Base-by-base conservation (phyloP, 768 basidiomycete species). In the Psilocybe azurescens region DNA sequence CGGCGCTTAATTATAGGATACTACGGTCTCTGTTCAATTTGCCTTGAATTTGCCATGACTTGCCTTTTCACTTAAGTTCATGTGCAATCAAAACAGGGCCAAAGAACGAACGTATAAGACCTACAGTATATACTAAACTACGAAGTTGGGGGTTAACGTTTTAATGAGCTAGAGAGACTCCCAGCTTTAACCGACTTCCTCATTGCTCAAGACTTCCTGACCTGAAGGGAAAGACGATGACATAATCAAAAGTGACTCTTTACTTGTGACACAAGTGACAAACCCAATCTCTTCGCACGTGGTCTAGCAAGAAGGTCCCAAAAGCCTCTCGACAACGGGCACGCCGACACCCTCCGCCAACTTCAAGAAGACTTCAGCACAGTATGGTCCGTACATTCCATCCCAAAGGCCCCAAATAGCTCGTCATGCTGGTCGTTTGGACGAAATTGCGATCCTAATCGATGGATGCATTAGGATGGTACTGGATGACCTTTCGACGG, bases 361-460 rank as follows among this genome's bases (percentile, higher is more conserved):
- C 75, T 69, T 78, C 78, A 77, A 77, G 77, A 71, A 77, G 71
- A 67, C 69, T 74, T 69, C 68, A 74, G 67, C 70, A 69, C 79
- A 83, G 72, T 65, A 84, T 84, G 82, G 82, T 83, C 62, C 68
- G 82, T 83, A 74, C 58, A 47, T 65, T 68, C 61, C 65, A 53
- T 66, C 63, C 58, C 62, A 57, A 61, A 59, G 60, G 58, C 52
- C 62, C 59, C 60, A 64, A 69, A 61, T 70, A 72, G 61, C 60
- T 44, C 64, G 51, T 70, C 65, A 58, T 54, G 50, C 54, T 55
- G 58, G 60, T 67, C 65, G 56, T 61, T 53, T 59, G 64, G 54
- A 61, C 57, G 59, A 61, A 66, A 70, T 62, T 63, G 62, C 64
- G 63, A 44, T 62, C 67, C 62, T 62, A 67, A 71, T 68, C 53